Conservation (phyloP, 352 stramenopile species). For the Globisporangium camurandrum region DNA sequence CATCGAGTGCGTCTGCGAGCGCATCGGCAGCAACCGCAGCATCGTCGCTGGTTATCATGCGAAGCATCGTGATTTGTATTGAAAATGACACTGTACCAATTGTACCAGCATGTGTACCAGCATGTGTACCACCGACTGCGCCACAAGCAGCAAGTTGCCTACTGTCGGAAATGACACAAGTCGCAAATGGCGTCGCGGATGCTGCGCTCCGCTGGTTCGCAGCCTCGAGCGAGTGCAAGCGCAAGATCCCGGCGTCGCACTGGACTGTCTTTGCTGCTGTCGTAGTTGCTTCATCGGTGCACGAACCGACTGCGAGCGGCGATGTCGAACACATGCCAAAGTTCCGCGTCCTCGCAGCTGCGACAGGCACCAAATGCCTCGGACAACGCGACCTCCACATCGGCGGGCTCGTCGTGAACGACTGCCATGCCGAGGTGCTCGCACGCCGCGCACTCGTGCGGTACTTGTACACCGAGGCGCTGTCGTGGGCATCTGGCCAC, state of each 20-base stretch:
- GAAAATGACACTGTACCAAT: background rate
- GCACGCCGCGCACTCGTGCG: slow-evolving; percentile 76
- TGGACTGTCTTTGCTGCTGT: slow-evolving; percentile 64
- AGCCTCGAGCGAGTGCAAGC: slow-evolving; percentile 14
- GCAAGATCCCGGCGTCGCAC: slow-evolving; percentile 43
- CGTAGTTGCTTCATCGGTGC: slow-evolving; percentile 20
- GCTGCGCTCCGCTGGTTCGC: slow-evolving; percentile 59
- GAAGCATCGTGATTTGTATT: background rate
- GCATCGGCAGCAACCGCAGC: slow-evolving; percentile 1
- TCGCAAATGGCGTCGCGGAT: slow-evolving; percentile 23
- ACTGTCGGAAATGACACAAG: slow-evolving; percentile 10
- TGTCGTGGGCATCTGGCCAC: slow-evolving; percentile 15
- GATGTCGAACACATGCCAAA: background rate
- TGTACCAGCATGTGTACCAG: no score
- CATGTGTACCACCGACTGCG: no score
- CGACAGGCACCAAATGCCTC: slow-evolving; percentile 80
- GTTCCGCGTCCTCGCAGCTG: slow-evolving; percentile 42
- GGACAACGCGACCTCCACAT: slow-evolving; percentile 49
- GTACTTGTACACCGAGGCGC: slow-evolving; percentile 80
- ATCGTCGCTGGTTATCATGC: background rate
- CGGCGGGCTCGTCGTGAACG: slow-evolving; percentile 82
- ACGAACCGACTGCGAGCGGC: background rate
- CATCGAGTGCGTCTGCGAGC: background rate
- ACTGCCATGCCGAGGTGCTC: slow-evolving; percentile 92
- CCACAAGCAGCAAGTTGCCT: no score